phyloP scores from a whole-genome alignment of 768 basidiomycete genomes.

The Leccinum incarnatum region DNA sequence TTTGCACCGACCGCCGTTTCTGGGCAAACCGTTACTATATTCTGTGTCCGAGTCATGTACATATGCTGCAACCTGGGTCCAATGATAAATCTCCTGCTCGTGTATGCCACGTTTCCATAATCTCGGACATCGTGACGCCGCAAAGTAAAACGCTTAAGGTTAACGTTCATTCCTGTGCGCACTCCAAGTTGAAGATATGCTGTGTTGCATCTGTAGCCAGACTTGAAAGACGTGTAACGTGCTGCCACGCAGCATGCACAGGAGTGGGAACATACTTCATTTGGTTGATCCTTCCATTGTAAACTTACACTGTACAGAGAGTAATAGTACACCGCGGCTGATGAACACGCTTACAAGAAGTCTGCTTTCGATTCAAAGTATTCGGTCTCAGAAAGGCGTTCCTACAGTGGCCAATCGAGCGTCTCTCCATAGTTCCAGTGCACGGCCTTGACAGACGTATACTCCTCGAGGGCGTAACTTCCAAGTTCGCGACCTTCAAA shows the following conservation, averaged over 20 bases:
- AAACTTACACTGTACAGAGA: slow-evolving; percentile 17
- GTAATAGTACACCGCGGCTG: slow-evolving; percentile 6
- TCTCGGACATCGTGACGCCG: slow-evolving; percentile 11
- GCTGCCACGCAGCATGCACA: slow-evolving; percentile 5
- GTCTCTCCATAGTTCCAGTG: slow-evolving; percentile 89
- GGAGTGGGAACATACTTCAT: slow-evolving; percentile 12
- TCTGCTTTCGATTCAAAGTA: not conserved
- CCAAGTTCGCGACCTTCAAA: slow-evolving; percentile 82
- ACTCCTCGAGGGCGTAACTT: slow-evolving; percentile 79
- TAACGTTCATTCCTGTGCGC: slow-evolving; percentile 16
- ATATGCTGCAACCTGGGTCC: not conserved
- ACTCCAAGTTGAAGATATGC: not conserved
- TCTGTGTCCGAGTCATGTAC: not conserved
- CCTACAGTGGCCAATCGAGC: slow-evolving; percentile 71
- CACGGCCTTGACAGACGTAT: slow-evolving; percentile 77
- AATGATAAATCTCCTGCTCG: slow-evolving; percentile 16
- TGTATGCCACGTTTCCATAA: slow-evolving; percentile 25
- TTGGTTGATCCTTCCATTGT: slow-evolving; percentile 2
- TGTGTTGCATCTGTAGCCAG: slow-evolving; percentile 2
- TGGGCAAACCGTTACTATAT: not conserved
- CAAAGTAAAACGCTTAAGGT: not conserved
- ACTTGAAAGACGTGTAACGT: not conserved
- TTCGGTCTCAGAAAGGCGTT: not conserved
- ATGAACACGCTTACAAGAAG: not conserved
- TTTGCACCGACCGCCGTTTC: slow-evolving; percentile 1